Percentiles rank a stretch among this genome's conserved stretches.
phyloP scores from a whole-genome alignment of 768 basidiomycete species.

The Mycena galericulata region DNA sequence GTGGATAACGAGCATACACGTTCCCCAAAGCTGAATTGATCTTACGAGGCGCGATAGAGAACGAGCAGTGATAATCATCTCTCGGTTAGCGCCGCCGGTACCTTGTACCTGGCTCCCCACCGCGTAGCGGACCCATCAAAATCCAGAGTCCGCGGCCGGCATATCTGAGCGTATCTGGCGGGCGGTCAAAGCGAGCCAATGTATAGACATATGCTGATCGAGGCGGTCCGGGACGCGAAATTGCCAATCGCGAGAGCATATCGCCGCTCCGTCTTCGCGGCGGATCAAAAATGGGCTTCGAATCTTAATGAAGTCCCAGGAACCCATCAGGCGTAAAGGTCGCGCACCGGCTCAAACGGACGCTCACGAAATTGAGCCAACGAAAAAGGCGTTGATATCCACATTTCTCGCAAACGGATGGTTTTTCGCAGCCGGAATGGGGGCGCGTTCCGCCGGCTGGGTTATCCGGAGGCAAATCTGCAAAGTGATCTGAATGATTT shows the following conservation, averaged over 20 bases:
- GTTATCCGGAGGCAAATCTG: background rate
- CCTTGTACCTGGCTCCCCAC: constrained; percentile 7
- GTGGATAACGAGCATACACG: background rate
- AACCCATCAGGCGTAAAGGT: constrained; percentile 11
- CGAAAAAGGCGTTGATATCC: background rate
- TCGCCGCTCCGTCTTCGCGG: background rate
- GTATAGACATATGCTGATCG: background rate
- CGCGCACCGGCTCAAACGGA: constrained; percentile 8
- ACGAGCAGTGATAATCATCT: constrained; percentile 31
- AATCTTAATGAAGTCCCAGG: constrained; percentile 30
- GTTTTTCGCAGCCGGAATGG: constrained; percentile 25
- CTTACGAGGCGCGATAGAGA: background rate
- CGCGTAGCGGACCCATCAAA: background rate
- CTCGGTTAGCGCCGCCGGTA: constrained; percentile 4
- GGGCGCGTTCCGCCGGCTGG: constrained; percentile 1
- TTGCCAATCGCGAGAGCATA: background rate
- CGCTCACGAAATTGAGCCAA: constrained; percentile 7
- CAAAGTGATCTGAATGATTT: background rate
- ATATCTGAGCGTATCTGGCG: constrained; percentile 1
- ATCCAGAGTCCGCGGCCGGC: too few species aligned
- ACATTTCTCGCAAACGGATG: background rate
- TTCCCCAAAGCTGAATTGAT: background rate
- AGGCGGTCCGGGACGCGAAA: background rate
- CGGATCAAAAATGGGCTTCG: constrained; percentile 30
- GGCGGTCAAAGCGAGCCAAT: constrained; percentile 17